These are phyloP conservation scores for Alnus rubra DNA, from an alignment of 306 rosid species.

Conservation along the genomic window DNA sequence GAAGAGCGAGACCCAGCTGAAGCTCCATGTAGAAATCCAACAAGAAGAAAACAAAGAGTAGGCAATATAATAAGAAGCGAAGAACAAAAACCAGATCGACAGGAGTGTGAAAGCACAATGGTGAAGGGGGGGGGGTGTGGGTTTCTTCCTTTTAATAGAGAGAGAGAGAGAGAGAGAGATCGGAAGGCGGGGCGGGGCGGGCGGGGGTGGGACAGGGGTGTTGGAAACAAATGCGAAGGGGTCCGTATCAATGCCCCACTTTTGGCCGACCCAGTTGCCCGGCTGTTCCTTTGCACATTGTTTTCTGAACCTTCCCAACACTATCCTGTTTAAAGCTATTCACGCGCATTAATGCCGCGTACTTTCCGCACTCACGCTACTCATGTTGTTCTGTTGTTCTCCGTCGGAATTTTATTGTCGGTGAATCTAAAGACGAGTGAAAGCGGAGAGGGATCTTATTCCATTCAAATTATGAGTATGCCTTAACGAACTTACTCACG, in stretches of 20 bases:
- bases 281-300: conserved; percentile 20
- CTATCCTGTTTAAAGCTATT: background rate
- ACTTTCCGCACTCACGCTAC: background rate
- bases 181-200: conserved; percentile 5
- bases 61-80: background rate
- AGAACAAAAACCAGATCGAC: no score
- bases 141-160: conserved; percentile 8
- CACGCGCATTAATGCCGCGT: conserved; percentile 7
- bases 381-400: background rate
- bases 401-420: no score
- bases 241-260: conserved; percentile 59
- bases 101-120: background rate
- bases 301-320: conserved; percentile 27
- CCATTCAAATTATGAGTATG: no score
- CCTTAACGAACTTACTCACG: no score
- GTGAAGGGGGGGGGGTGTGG: conserved; percentile 6
- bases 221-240: conserved; percentile 39
- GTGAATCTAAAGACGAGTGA: no score
- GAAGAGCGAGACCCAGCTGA: conserved; percentile 69
- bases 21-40: conserved; percentile 59
- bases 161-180: conserved; percentile 9
- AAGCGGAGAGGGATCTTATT: no score
- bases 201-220: conserved; percentile 49
- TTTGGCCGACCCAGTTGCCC: conserved; percentile 51
- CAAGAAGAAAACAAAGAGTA: conserved; percentile 15